Evolutionary conservation across 306 rosid genomes (phyloP).

Genomic region (Gastrolobium villosum): DNA sequence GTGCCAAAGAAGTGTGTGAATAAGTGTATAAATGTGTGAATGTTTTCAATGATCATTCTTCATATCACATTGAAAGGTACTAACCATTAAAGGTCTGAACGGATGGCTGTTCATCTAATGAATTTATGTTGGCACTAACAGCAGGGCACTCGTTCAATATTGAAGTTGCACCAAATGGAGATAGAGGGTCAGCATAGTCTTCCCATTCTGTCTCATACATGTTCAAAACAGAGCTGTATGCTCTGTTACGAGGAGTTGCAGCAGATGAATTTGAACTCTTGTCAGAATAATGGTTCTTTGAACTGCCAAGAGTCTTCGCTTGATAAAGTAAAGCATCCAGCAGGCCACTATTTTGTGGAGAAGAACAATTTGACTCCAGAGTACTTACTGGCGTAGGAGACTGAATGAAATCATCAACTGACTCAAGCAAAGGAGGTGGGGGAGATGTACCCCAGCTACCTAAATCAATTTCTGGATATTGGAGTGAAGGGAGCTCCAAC

Average conservation of each 20-base stretch:
- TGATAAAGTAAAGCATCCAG: constrained; percentile 86
- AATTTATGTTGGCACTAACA: constrained; percentile 66
- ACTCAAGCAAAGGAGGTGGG: constrained; percentile 69
- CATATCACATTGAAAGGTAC: constrained; percentile 46
- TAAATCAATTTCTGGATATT: constrained; percentile 90
- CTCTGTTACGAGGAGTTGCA: constrained; percentile 69
- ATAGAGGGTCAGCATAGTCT: constrained; percentile 66
- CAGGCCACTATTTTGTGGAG: constrained; percentile 85
- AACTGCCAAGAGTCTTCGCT: constrained; percentile 64
- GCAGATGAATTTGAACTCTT: constrained; percentile 82
- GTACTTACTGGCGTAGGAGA: constrained; percentile 64
- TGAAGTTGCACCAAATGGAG: constrained; percentile 76
- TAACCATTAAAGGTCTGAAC: constrained; percentile 70
- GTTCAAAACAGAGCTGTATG: constrained; percentile 63
- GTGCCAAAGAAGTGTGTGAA: constrained; percentile 26
- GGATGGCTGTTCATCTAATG: constrained; percentile 66
- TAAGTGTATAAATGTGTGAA: background rate
- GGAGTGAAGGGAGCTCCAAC: constrained; percentile 99
- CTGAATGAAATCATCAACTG: constrained; percentile 78
- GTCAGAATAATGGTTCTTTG: constrained; percentile 65
- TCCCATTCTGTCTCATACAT: constrained; percentile 70
- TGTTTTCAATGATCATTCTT: constrained; percentile 16
- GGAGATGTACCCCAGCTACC: constrained; percentile 82
- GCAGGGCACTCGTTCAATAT: constrained; percentile 68
- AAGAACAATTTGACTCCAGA: constrained; percentile 71